Evolutionary conservation across 2,329 filamentous ascomycete genomes (phyloP).

Genomic region (Colletotrichum sojae): DNA sequence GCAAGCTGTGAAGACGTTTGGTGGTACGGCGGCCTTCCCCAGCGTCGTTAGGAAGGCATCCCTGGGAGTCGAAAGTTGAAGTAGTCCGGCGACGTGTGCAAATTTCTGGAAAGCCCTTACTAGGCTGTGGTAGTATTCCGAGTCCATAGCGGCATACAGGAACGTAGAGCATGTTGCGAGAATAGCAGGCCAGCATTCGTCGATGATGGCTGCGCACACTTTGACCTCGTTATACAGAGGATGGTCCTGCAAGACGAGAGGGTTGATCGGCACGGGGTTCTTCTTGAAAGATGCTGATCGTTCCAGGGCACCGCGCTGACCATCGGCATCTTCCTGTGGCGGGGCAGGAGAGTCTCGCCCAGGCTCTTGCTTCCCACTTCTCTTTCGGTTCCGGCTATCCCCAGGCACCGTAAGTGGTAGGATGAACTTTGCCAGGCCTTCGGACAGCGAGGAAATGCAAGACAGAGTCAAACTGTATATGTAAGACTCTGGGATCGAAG

Average conservation of each 20-base stretch:
- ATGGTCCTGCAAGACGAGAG: constrained; percentile 81
- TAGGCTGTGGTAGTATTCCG: constrained; percentile 92
- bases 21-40: constrained; percentile 91
- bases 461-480: constrained; percentile 90
- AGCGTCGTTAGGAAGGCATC: constrained; percentile 96
- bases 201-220: constrained; percentile 85
- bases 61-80: constrained; percentile 86
- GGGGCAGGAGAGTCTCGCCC: constrained; percentile 60
- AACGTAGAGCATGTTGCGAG: constrained; percentile 97
- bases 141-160: constrained; percentile 90
- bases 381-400: constrained; percentile 72
- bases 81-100: constrained; percentile 91
- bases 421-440: constrained; percentile 93
- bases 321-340: constrained; percentile 53
- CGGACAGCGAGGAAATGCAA: constrained; percentile 91
- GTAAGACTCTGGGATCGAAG: constrained; percentile 90
- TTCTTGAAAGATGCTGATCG: constrained; percentile 79
- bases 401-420: constrained; percentile 88
- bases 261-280: constrained; percentile 87
- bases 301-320: constrained; percentile 60
- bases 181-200: constrained; percentile 95
- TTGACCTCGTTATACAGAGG: constrained; percentile 79
- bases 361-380: constrained; percentile 58
- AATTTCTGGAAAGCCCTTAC: constrained; percentile 96
- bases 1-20: constrained; percentile 78